Evolutionary conservation across 1,284 basidiomycete species (phyloP).

Genomic region (Sutorius eximius): DNA sequence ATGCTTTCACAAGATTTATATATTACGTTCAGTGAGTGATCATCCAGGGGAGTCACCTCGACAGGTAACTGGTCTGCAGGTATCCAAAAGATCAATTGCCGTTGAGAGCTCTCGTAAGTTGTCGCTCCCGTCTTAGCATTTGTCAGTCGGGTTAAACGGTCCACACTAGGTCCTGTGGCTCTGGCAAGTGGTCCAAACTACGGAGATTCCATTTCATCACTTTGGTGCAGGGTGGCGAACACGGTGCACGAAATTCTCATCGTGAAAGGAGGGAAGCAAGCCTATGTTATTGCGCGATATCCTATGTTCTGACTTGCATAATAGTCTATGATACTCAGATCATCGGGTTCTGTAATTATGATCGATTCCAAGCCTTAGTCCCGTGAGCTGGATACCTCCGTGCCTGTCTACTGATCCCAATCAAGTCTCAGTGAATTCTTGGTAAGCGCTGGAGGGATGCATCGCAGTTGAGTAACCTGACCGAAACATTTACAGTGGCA

Average conservation of each 20-base stretch:
- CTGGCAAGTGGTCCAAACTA: neutral
- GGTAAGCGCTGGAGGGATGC: neutral
- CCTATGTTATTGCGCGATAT: neutral
- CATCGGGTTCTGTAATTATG: neutral
- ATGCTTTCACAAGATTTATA: neutral
- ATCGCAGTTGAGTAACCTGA: neutral
- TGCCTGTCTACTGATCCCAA: neutral
- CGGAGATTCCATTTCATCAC: neutral
- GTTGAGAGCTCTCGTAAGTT: neutral
- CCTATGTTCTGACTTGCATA: neutral
- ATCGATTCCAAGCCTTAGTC: neutral
- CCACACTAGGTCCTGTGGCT: neutral
- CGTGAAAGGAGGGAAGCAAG: neutral
- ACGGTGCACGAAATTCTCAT: neutral
- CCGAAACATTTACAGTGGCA: neutral
- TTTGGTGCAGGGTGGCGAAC: neutral
- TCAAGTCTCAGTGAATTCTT: neutral
- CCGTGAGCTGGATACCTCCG: neutral
- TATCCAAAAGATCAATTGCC: neutral
- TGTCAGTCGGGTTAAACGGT: neutral
- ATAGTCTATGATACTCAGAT: neutral
- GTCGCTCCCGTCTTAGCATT: neutral
- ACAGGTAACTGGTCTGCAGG: neutral
- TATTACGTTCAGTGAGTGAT: neutral
- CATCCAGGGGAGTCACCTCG: neutral